A percentile compares a stretch with the other conserved stretches of the same genome.
Evolutionary conservation across 2,329 filamentous ascomycete species (phyloP).

Genomic region (Colletotrichum spinosum): DNA sequence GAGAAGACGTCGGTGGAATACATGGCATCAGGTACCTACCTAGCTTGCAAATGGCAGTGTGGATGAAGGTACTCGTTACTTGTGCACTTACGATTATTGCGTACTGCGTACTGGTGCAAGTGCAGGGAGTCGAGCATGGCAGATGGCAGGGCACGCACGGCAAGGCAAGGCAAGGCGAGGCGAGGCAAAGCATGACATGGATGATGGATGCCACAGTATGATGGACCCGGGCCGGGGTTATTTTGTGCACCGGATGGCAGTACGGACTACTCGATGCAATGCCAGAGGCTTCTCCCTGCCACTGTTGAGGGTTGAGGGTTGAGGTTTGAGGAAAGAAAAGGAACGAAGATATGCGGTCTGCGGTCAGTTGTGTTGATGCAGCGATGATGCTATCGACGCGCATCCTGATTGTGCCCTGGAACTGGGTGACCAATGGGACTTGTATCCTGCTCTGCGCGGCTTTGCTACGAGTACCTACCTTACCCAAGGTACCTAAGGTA

Average conservation of each 20-base stretch:
- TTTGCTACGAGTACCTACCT: not conserved
- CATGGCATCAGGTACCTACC: too few relatives aligned
- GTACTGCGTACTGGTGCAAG: not conserved
- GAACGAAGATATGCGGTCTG: not conserved
- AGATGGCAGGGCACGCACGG: constrained; percentile 8
- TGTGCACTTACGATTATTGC: not conserved
- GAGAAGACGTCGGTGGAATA: not conserved
- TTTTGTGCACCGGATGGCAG: too few relatives aligned
- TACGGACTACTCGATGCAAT: too few relatives aligned
- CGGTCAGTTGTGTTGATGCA: constrained; percentile 30
- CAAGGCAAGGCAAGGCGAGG: not conserved
- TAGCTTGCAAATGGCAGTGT: too few relatives aligned
- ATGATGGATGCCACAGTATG: not conserved
- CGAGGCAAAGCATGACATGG: too few relatives aligned
- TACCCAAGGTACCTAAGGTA: not conserved
- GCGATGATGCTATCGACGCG: constrained; percentile 37
- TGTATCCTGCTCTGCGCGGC: not conserved
- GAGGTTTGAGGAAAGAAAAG: not conserved
- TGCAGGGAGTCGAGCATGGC: constrained; percentile 11
- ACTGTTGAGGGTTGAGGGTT: too few relatives aligned
- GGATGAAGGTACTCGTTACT: too few relatives aligned
- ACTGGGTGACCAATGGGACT: constrained; percentile 32
- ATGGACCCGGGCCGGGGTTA: too few relatives aligned
- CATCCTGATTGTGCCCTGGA: constrained; percentile 35
- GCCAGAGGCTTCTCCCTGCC: too few relatives aligned